Evolutionary conservation across 2,329 filamentous ascomycete genomes (phyloP).

Genomic region (Epichloe bromicola): DNA sequence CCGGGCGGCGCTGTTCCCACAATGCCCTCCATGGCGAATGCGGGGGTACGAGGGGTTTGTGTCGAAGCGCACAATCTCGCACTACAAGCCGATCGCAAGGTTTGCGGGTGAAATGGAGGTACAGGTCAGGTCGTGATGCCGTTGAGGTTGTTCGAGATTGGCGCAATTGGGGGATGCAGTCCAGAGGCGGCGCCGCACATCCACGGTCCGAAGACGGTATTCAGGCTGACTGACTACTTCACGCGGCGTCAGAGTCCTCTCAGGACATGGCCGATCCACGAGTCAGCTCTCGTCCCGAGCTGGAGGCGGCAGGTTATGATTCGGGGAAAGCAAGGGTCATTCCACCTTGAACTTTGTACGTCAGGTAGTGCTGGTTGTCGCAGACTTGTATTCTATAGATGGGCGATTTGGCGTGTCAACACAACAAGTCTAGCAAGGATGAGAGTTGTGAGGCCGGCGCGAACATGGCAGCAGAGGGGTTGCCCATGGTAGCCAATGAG

Average conservation of each 20-base stretch:
- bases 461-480: neutral
- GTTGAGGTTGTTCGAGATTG: neutral
- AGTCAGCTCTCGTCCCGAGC: constrained; percentile 18
- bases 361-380: neutral
- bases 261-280: constrained; percentile 20
- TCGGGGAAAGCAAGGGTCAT: constrained; percentile 9
- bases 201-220: neutral
- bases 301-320: constrained; percentile 11
- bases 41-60: constrained; percentile 1
- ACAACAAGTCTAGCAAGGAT: neutral
- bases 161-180: neutral
- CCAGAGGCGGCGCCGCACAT: neutral
- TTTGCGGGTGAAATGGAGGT: neutral
- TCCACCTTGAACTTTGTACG: constrained; percentile 6
- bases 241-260: constrained; percentile 19
- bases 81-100: neutral
- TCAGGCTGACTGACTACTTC: constrained; percentile 1
- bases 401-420: neutral
- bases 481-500: neutral
- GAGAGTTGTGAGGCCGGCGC: constrained; percentile 1
- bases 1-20: constrained; percentile 46
- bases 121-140: neutral
- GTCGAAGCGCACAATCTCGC: constrained; percentile 1
- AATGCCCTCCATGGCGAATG: constrained; percentile 44
- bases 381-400: neutral